A percentile compares a stretch with the other conserved stretches of the same genome.
Evolutionary conservation across 495 filamentous ascomycete species (phyloP).

Genomic region (Alectoria sarmentosa): DNA sequence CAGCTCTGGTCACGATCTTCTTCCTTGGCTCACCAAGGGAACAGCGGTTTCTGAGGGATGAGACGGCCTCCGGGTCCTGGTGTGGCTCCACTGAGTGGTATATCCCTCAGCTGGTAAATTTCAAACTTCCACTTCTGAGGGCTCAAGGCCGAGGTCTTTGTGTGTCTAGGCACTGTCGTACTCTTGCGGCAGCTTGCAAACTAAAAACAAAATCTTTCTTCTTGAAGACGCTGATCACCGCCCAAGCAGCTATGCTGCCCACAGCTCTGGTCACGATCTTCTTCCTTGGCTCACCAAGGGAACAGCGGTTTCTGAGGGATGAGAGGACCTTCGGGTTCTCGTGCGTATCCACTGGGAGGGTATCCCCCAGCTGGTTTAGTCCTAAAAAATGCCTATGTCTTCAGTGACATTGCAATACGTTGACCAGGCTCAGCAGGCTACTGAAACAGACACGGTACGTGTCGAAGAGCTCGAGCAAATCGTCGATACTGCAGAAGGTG

Average conservation of each 20-base stretch:
- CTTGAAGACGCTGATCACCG: background rate
- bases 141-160: no score
- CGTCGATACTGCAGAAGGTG: conserved; percentile 81
- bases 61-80: background rate
- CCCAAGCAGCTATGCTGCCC: background rate
- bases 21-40: background rate
- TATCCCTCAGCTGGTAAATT: no score
- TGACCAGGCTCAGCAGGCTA: no score
- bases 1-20: background rate
- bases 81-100: no score
- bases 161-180: no score
- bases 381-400: no score
- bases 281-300: background rate
- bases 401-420: no score
- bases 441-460: no score
- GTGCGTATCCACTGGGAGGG: background rate
- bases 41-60: background rate
- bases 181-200: no score
- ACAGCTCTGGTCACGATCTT: background rate
- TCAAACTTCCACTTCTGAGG: no score
- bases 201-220: no score
- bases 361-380: background rate
- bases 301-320: background rate
- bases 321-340: background rate
- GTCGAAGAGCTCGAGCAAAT: no score